Percentiles rank a stretch among this genome's conserved stretches.
These are phyloP conservation scores for Alternaria atra DNA, from an alignment of 2,329 filamentous ascomycete genomes.

Conservation along the genomic window DNA sequence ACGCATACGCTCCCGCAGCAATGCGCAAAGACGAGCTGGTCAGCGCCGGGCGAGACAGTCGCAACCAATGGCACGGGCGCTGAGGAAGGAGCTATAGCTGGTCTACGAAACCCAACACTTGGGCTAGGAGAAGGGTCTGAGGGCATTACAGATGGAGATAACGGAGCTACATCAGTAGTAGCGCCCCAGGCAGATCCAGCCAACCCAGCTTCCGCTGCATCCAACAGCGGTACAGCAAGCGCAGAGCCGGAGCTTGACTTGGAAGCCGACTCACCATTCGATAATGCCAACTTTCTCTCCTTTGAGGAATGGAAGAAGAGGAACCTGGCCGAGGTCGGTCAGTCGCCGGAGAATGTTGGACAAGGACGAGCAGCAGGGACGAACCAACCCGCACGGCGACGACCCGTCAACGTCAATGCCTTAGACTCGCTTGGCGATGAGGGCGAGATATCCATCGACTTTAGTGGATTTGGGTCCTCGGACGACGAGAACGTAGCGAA, in stretches of 20 bases:
- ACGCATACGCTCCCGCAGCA: conserved; percentile 80
- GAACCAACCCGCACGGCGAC: conserved; percentile 59
- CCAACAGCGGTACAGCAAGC: conserved; percentile 20
- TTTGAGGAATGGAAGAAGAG: conserved; percentile 99
- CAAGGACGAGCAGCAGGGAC: conserved; percentile 60
- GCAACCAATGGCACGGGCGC: conserved; percentile 18
- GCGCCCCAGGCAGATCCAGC: conserved; percentile 17
- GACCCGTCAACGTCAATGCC: conserved; percentile 68
- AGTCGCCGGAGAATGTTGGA: conserved; percentile 74
- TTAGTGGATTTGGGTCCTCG: conserved; percentile 67
- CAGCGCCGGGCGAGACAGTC: conserved; percentile 31
- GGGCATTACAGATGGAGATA: conserved; percentile 9
- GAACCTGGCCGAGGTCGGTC: conserved; percentile 85
- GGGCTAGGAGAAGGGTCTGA: conserved; percentile 20
- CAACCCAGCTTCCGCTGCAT: conserved; percentile 12
- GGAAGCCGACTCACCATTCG: conserved; percentile 71
- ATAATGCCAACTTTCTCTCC: conserved; percentile 86
- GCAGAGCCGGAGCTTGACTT: conserved; percentile 58
- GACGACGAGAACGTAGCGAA: conserved; percentile 31
- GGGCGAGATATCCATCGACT: conserved; percentile 81
- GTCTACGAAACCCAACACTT: conserved; percentile 21
- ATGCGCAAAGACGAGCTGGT: conserved; percentile 73
- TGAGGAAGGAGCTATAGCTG: conserved; percentile 20
- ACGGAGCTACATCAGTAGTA: conserved; percentile 1
- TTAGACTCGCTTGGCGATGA: conserved; percentile 87